Evolutionary conservation across 148 eudicot species (phyloP).

Genomic region (Rhododendron williamsianum): DNA sequence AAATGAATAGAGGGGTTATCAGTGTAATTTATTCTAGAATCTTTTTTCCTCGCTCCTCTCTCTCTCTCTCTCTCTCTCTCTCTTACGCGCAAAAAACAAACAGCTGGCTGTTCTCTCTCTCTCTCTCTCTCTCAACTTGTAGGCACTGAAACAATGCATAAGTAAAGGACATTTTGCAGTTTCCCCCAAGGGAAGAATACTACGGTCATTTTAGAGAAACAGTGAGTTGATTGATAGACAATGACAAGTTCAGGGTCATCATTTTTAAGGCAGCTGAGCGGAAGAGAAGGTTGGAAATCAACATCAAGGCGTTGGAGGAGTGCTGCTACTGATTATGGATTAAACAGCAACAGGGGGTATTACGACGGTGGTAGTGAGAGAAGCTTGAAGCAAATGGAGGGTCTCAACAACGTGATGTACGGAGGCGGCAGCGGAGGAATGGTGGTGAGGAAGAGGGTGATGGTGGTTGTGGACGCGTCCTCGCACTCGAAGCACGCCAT

Average conservation of each 20-base stretch:
- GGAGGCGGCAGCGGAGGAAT: neutral
- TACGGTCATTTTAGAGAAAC: neutral
- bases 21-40: neutral
- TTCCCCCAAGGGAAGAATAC: neutral
- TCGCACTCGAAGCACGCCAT: slow-evolving; percentile 82
- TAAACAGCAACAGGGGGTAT: neutral
- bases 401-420: slow-evolving; percentile 15
- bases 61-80: slow-evolving; percentile 10
- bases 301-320: slow-evolving; percentile 56
- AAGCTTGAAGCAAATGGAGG: slow-evolving; percentile 55
- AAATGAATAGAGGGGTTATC: neutral
- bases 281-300: slow-evolving; percentile 43
- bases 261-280: slow-evolving; percentile 70
- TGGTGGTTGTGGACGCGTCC: slow-evolving; percentile 82
- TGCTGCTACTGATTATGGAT: neutral
- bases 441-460: slow-evolving; percentile 68
- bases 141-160: neutral
- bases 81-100: neutral
- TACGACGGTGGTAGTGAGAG: slow-evolving; percentile 12
- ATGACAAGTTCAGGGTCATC: slow-evolving; percentile 63
- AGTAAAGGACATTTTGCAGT: neutral
- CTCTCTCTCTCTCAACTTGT: neutral
- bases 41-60: neutral
- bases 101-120: neutral
- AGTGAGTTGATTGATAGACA: neutral